Conservation (phyloP, 2,329 filamentous ascomycete genomes). For the Pestalotiopsis sp. region DNA sequence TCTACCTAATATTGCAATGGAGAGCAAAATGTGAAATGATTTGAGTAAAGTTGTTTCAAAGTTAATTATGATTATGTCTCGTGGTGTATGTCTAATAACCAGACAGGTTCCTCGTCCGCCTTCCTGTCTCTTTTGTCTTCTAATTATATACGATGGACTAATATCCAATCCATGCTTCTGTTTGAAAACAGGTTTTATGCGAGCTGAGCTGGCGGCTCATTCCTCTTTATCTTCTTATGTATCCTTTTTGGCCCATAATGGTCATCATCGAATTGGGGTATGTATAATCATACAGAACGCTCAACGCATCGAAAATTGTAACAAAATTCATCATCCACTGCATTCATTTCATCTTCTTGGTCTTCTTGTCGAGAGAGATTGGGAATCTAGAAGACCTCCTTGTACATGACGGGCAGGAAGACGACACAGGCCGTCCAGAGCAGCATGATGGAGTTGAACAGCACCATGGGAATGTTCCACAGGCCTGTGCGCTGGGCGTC, state of each 20-base stretch:
- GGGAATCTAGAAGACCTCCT: conserved; percentile 51
- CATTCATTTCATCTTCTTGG: not conserved
- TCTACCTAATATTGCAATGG: too few species aligned
- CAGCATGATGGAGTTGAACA: conserved; percentile 69
- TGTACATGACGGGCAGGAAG: conserved; percentile 80
- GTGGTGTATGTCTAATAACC: not conserved
- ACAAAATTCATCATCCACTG: not conserved
- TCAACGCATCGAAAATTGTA: not conserved
- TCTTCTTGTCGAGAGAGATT: not conserved
- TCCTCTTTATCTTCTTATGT: not conserved
- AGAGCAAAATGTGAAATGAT: not conserved
- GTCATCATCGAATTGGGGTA: not conserved
- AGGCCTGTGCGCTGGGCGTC: conserved; percentile 53
- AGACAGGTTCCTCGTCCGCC: not conserved
- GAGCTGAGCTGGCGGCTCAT: conserved; percentile 3
- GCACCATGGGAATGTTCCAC: conserved; percentile 64
- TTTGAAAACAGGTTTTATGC: not conserved
- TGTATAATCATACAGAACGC: conserved; percentile 8
- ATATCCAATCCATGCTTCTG: not conserved
- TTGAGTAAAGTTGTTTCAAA: not conserved
- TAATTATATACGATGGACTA: not conserved
- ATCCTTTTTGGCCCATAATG: not conserved
- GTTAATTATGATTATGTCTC: conserved; percentile 2
- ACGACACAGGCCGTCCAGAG: conserved; percentile 82
- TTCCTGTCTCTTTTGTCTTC: not conserved